Evolutionary conservation across 164 flowering plant species (phyloP), one percentile per base, ranked within the genome.

Genomic region (Aristolochia contorta): DNA sequence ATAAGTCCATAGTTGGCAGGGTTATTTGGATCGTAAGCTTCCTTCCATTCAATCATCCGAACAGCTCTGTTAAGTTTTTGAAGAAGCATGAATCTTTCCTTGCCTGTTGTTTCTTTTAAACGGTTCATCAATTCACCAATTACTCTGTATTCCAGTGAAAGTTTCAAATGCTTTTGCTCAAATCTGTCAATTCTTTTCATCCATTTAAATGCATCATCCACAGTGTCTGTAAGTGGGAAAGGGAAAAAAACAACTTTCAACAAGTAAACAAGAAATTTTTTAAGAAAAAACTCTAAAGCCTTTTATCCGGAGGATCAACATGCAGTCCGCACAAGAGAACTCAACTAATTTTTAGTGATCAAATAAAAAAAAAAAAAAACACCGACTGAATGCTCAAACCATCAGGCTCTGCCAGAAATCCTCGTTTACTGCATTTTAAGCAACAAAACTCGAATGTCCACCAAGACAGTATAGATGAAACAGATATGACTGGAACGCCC

Each of bases 111-210:
- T 27, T 62, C 75, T 67, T 79, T 84, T 54, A 93, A 47, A 30
- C 88, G 84, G 65, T 82, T 84, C 79, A 90, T 80, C 75, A 93
- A 65, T 67, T 93, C 99, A 60, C 94, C 96, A 30, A 93, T 87
- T 32, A 90, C 97, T 64, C 84, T 72, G 76, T 86, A 74, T 45
- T 74, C 78, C 22, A 60, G 45, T 20, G 66, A 66, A 22, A 71
- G 62, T 25, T n/a, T 46, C 19, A 86, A 76, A 75, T 88, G 92
- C 60, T 75, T 87, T 50, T 82, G 62, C 71, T 93, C 97, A 74
- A 90, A 90, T 66, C 82, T 86, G 71, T 93, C 89, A 52, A 93
- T 80, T 74, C 57, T 86, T 23, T 43, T 63, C 74, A 74, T 74
- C 65, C 70, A 74, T 43, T 65, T 65, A 54, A 46, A 63, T 22